Evolutionary conservation across 176 grass and related monocot genomes (phyloP).

Genomic region (Microstegium vimineum): DNA sequence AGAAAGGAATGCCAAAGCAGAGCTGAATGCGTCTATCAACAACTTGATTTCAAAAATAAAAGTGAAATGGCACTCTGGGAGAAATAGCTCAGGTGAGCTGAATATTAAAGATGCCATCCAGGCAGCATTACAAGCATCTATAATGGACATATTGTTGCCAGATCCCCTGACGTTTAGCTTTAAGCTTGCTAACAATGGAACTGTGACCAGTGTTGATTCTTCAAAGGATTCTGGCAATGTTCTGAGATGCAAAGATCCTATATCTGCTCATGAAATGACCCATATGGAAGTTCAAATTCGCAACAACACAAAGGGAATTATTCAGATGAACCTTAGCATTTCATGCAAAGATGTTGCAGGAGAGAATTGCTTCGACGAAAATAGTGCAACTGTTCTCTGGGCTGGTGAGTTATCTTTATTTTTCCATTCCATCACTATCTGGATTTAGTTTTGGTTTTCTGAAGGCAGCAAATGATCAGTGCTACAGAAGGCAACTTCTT

Average conservation of each 20-base stretch:
- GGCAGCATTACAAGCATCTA: slow-evolving; percentile 80
- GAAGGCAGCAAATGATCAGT: neutral
- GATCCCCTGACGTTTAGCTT: slow-evolving; percentile 95
- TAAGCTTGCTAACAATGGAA: slow-evolving; percentile 52
- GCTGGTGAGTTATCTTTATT: slow-evolving; percentile 53
- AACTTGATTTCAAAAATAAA: slow-evolving; percentile 98
- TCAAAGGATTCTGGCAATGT: slow-evolving; percentile 11
- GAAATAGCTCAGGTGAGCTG: slow-evolving; percentile 94
- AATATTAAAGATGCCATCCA: slow-evolving; percentile 97
- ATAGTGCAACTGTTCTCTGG: slow-evolving; percentile 82
- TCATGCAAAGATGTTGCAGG: slow-evolving; percentile 95
- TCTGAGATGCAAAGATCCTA: slow-evolving; percentile 50
- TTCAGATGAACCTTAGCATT: slow-evolving; percentile 75
- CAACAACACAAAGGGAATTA: slow-evolving; percentile 95
- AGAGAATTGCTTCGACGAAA: slow-evolving; percentile 76
- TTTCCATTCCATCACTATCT: neutral
- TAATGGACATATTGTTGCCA: slow-evolving; percentile 90
- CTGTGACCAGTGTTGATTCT: slow-evolving; percentile 6
- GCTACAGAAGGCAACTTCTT: neutral
- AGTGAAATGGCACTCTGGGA: slow-evolving; percentile 93
- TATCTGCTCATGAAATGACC: slow-evolving; percentile 85
- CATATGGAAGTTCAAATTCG: slow-evolving; percentile 74
- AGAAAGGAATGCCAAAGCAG: slow-evolving; percentile 91
- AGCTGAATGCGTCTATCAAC: slow-evolving; percentile 82
- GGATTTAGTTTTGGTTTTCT: neutral